phyloP scores from a whole-genome alignment of 2,329 filamentous ascomycete genomes.

The Phoma sp. region DNA sequence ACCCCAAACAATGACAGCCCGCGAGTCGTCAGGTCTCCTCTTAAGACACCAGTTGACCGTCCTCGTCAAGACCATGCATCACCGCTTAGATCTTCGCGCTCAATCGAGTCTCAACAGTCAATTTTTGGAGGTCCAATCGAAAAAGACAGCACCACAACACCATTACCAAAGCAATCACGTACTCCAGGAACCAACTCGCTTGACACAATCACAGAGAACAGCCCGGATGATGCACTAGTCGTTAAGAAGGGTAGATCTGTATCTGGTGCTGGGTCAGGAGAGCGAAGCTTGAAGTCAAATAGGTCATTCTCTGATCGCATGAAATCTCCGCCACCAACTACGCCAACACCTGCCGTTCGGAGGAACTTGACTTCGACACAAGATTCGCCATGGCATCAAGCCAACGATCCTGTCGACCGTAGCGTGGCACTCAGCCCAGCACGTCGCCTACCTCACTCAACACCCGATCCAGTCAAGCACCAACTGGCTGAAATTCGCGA shows the following conservation, averaged over 20 bases:
- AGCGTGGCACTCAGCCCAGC: constrained; percentile 45
- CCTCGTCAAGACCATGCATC: constrained; percentile 18
- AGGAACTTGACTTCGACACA: constrained; percentile 26
- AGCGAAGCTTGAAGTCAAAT: constrained; percentile 50
- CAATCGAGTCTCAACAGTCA: constrained; percentile 37
- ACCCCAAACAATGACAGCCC: constrained; percentile 25
- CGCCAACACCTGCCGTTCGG: constrained; percentile 38
- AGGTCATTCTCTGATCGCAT: constrained; percentile 46
- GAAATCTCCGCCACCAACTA: constrained; percentile 38
- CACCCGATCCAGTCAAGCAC: constrained; percentile 46
- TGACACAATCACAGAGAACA: constrained; percentile 60
- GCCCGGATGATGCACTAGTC: constrained; percentile 50
- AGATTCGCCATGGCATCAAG: constrained; percentile 51
- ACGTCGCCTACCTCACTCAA: constrained; percentile 45
- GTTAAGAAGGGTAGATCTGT: constrained; percentile 51
- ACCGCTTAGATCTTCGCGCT: constrained; percentile 16
- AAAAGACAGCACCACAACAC: constrained; percentile 32
- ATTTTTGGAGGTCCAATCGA: constrained; percentile 44
- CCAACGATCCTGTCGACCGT: constrained; percentile 53
- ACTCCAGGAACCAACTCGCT: constrained; percentile 48
- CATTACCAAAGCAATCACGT: constrained; percentile 32
- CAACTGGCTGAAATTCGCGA: constrained; percentile 40
- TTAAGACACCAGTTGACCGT: constrained; percentile 12
- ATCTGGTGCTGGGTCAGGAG: constrained; percentile 51
- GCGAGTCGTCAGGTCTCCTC: constrained; percentile 15